Evolutionary conservation across 352 stramenopile species (phyloP).

Genomic region (Phytophthora ramorum): DNA sequence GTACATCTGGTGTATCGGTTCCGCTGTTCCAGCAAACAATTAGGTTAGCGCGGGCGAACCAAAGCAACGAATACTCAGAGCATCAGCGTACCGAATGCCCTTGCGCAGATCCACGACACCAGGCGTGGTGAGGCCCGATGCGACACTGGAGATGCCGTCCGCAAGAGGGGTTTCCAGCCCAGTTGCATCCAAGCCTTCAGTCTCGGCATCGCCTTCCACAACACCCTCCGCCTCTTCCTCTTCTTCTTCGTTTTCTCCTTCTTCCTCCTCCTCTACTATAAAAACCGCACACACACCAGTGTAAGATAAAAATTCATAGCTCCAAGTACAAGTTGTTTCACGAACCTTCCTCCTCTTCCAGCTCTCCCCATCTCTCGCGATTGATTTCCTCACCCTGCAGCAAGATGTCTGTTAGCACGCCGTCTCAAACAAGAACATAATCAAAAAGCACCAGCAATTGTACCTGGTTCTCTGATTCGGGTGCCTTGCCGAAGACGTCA

Average conservation of each 20-base stretch:
- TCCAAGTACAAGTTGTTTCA: slow-evolving; percentile 1
- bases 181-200: slow-evolving; percentile 56
- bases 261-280: slow-evolving; percentile 41
- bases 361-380: slow-evolving; percentile 73
- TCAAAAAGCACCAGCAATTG: not conserved
- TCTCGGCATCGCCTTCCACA: slow-evolving; percentile 36
- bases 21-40: slow-evolving; percentile 39
- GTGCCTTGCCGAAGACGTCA: slow-evolving; percentile 92
- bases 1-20: slow-evolving; percentile 63
- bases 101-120: slow-evolving; percentile 83
- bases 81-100: slow-evolving; percentile 53
- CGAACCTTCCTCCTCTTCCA: slow-evolving; percentile 70
- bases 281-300: slow-evolving; percentile 2
- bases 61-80: not conserved
- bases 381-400: slow-evolving; percentile 56
- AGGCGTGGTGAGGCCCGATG: slow-evolving; percentile 74
- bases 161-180: slow-evolving; percentile 63
- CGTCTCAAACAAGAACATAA: not conserved
- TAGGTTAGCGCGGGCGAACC: not conserved
- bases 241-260: slow-evolving; percentile 56
- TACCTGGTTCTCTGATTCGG: slow-evolving; percentile 41
- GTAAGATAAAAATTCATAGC: slow-evolving; percentile 1
- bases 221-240: slow-evolving; percentile 48
- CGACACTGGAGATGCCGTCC: slow-evolving; percentile 73
- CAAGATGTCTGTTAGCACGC: slow-evolving; percentile 11